Conservation (phyloP, 2,329 filamentous ascomycete genomes). For the Amesomyces nigricolor region DNA sequence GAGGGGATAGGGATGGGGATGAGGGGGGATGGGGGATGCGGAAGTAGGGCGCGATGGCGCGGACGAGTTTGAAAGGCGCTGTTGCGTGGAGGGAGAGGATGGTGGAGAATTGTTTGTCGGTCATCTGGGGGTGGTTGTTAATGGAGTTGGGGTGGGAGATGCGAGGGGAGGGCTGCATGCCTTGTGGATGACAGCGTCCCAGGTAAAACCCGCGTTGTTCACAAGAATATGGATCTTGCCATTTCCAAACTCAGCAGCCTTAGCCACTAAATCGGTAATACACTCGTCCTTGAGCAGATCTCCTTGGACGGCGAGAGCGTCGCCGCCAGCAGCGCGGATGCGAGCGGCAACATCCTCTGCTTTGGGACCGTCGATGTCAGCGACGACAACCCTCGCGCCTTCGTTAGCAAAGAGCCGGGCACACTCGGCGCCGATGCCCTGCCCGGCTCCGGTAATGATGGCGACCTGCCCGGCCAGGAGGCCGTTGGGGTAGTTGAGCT, state of each 20-base stretch:
- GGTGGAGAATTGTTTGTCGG: constrained; percentile 85
- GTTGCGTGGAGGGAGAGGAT: constrained; percentile 80
- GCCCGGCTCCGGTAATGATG: constrained; percentile 81
- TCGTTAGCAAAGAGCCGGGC: constrained; percentile 81
- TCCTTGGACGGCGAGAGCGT: constrained; percentile 67
- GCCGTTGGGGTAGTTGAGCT: constrained; percentile 77
- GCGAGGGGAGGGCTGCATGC: constrained; percentile 2
- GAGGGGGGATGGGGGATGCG: constrained; percentile 75
- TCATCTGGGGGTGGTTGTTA: constrained; percentile 48
- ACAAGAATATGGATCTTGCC: constrained; percentile 90
- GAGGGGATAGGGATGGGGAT: constrained; percentile 37
- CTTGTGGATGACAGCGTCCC: constrained; percentile 90
- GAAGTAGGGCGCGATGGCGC: constrained; percentile 79
- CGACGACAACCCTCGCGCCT: constrained; percentile 76
- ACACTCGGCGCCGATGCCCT: constrained; percentile 83
- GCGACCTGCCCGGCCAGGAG: constrained; percentile 74
- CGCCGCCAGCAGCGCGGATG: constrained; percentile 63
- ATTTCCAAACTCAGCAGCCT: constrained; percentile 71
- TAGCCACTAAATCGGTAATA: constrained; percentile 64
- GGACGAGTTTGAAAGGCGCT: constrained; percentile 77
- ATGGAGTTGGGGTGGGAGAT: not conserved
- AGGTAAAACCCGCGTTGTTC: constrained; percentile 89
- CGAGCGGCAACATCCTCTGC: constrained; percentile 58
- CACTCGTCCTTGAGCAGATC: constrained; percentile 70
- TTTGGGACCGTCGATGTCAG: constrained; percentile 77